Percentiles rank a stretch among this genome's conserved stretches.
Evolutionary conservation across 805 yeast genomes (phyloP).

Genomic region (Saccharomycopsis schoenii): DNA sequence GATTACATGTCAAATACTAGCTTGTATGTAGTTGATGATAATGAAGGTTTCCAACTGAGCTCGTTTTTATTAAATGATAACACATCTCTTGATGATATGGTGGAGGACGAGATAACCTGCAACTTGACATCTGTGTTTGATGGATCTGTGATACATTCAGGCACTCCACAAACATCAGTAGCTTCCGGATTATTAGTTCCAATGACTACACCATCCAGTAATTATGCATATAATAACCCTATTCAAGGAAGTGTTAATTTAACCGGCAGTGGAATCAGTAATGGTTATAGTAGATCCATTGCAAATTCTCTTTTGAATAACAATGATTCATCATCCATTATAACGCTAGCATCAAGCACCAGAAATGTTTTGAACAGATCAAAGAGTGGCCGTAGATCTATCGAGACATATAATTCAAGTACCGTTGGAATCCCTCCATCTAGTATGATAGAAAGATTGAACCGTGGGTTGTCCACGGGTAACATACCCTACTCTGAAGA

Average conservation of each 20-base stretch:
- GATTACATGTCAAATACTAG: neutral
- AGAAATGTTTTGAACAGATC: constrained; percentile 16
- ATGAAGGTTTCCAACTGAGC: neutral
- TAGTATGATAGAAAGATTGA: constrained; percentile 17
- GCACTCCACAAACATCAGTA: constrained; percentile 16
- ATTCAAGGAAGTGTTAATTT: constrained; percentile 3
- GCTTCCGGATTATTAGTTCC: constrained; percentile 9
- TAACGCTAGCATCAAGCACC: constrained; percentile 17
- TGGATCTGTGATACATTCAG: neutral
- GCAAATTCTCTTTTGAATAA: constrained; percentile 12
- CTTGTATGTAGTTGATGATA: neutral
- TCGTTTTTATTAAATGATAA: neutral
- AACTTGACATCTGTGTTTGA: constrained; percentile 4
- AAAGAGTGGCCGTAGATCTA: constrained; percentile 17
- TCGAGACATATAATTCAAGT: constrained; percentile 18
- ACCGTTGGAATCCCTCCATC: constrained; percentile 19
- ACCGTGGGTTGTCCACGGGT: neutral
- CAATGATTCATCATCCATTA: constrained; percentile 16
- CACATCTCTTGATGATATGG: neutral
- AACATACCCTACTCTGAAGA: neutral
- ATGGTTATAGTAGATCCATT: constrained; percentile 7
- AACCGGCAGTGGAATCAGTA: neutral
- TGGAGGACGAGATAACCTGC: neutral
- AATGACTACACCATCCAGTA: constrained; percentile 5
- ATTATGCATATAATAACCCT: constrained; percentile 6